phyloP scores from a whole-genome alignment of 169 alveolate genomes.

The Babesia sp. region DNA sequence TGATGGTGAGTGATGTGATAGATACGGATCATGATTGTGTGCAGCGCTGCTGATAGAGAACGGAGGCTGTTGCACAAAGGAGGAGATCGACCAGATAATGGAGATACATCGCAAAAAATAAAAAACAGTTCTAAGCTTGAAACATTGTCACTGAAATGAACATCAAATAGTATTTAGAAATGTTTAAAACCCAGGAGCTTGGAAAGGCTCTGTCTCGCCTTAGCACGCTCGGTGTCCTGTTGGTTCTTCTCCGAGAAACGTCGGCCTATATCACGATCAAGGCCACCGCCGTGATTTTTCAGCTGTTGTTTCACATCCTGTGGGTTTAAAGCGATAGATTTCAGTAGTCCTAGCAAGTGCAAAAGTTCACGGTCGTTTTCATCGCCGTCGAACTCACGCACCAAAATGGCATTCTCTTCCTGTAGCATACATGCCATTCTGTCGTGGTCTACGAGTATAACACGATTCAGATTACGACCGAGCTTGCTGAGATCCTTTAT shows the following conservation, averaged over 20 bases:
- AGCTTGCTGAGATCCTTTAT: constrained; percentile 80
- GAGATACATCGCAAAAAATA: constrained; percentile 22
- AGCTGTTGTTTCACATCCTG: constrained; percentile 72
- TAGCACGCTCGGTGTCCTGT: constrained; percentile 32
- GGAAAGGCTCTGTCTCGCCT: constrained; percentile 33
- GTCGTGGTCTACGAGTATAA: constrained; percentile 85
- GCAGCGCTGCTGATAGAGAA: constrained; percentile 49
- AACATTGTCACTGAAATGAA: neutral
- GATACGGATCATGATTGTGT: neutral
- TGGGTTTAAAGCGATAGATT: constrained; percentile 81
- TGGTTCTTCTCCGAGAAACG: constrained; percentile 66
- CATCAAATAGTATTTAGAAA: neutral
- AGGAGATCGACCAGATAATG: constrained; percentile 50
- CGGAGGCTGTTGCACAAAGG: constrained; percentile 61
- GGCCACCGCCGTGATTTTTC: constrained; percentile 77
- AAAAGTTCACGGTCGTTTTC: constrained; percentile 81
- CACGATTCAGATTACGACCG: constrained; percentile 85
- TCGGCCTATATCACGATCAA: constrained; percentile 73
- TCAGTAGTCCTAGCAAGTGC: constrained; percentile 76
- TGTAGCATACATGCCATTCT: constrained; percentile 76
- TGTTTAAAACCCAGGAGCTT: constrained; percentile 64
- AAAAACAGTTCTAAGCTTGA: neutral
- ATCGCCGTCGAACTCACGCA: constrained; percentile 82
- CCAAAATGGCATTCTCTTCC: constrained; percentile 80
- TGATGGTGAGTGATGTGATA: constrained; percentile 14